A percentile compares a stretch with the other conserved stretches of the same genome.
Evolutionary conservation across 192 early-diverging fungal species (phyloP).

Genomic region (Coemansia sp.): DNA sequence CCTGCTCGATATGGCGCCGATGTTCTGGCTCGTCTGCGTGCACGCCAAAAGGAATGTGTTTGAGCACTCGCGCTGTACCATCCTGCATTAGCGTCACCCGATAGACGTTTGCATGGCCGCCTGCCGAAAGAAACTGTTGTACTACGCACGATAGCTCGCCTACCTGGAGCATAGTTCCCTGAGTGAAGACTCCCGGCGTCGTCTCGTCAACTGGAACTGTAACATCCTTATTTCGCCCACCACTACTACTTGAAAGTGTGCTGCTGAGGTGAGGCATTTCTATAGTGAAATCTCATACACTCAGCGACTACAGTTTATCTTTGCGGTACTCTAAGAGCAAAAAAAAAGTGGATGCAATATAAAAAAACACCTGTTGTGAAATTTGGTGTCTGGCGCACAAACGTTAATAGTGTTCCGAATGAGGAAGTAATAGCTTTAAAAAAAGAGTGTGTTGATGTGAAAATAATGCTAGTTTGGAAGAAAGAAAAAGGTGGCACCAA

Average conservation of each 20-base stretch:
- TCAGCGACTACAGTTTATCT: no score
- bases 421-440: no score
- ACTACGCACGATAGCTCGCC: constrained; percentile 38
- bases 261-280: no score
- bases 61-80: constrained; percentile 70
- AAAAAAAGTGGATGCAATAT: no score
- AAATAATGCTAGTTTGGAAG: no score
- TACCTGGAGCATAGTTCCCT: constrained; percentile 46
- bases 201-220: not conserved
- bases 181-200: constrained; percentile 21
- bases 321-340: no score
- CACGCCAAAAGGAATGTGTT: constrained; percentile 57
- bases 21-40: constrained; percentile 68
- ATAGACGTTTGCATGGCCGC: constrained; percentile 93
- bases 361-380: no score
- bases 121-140: constrained; percentile 39
- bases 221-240: not conserved
- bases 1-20: constrained; percentile 64
- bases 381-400: no score
- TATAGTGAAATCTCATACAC: no score
- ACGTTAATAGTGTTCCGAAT: no score
- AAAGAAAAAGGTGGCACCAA: not conserved
- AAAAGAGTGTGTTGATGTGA: no score
- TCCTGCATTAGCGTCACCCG: constrained; percentile 60
- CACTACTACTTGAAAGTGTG: not conserved